A percentile compares a stretch with the other conserved stretches of the same genome.
phyloP scores from a whole-genome alignment of 139 green algal species.

The Gonium pectorale region DNA sequence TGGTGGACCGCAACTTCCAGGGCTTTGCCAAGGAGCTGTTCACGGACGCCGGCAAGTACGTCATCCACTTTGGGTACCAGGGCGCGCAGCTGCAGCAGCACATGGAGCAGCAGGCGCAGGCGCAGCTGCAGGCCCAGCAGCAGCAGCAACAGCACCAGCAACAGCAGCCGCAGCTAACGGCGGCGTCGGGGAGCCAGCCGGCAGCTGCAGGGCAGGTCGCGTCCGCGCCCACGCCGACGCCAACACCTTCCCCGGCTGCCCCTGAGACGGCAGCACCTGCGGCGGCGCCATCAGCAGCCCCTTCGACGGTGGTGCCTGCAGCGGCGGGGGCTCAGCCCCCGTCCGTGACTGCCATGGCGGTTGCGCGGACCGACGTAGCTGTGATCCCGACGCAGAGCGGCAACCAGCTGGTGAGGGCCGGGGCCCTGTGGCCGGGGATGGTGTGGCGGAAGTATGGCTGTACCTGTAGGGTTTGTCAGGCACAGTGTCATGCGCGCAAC shows the following conservation, averaged over 20 bases:
- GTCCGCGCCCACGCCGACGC: not conserved
- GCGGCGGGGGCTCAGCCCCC: not conserved
- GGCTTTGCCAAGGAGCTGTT: constrained; percentile 85
- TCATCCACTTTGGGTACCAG: constrained; percentile 85
- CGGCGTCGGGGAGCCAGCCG: not conserved
- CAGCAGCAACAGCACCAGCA: constrained; percentile 12
- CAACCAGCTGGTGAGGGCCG: constrained; percentile 84
- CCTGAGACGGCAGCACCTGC: not conserved
- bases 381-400: constrained; percentile 81
- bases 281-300: not conserved
- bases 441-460: too few species aligned
- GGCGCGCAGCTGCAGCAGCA: constrained; percentile 42
- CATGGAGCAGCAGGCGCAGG: not conserved
- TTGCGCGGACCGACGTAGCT: constrained; percentile 64
- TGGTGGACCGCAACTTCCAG: constrained; percentile 92
- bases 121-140: not conserved
- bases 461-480: too few species aligned
- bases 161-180: not conserved
- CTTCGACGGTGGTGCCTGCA: not conserved
- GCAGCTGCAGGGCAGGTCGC: not conserved
- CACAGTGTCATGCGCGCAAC: too few species aligned
- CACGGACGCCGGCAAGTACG: constrained; percentile 87
- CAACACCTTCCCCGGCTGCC: too few species aligned
- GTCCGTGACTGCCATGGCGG: constrained; percentile 65
- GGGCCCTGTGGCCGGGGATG: too few species aligned